phyloP scores from a whole-genome alignment of 2,329 filamentous ascomycete genomes.

The Penicillium palitans region DNA sequence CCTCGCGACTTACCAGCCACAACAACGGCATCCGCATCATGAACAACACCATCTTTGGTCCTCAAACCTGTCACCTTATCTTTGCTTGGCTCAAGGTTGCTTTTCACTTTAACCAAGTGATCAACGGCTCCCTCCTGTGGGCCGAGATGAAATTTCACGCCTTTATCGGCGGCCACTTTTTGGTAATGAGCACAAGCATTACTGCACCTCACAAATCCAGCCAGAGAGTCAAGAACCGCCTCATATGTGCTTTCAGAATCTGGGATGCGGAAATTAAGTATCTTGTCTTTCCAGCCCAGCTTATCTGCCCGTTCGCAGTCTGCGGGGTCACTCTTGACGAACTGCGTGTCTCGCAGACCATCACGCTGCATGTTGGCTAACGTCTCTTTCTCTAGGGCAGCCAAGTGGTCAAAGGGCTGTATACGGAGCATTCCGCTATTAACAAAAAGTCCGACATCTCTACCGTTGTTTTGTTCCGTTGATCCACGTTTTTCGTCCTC shows the following conservation, averaged over 20 bases:
- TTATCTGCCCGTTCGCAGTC: conserved; percentile 15
- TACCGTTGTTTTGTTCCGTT: conserved; percentile 5
- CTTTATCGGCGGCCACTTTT: conserved; percentile 22
- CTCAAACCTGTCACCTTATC: conserved; percentile 21
- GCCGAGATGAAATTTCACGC: conserved; percentile 31
- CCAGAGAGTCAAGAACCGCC: conserved; percentile 16
- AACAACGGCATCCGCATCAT: conserved; percentile 24
- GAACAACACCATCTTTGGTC: conserved; percentile 21
- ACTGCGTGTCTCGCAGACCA: conserved; percentile 18
- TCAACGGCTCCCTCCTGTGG: conserved; percentile 25
- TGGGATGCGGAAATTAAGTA: conserved; percentile 18
- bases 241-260: conserved; percentile 11
- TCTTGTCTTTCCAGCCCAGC: conserved; percentile 18
- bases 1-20: conserved; percentile 27
- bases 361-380: conserved; percentile 21
- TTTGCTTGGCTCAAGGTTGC: neutral
- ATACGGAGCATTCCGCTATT: conserved; percentile 22
- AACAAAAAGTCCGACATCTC: conserved; percentile 16
- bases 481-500: conserved; percentile 17
- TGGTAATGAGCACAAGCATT: conserved; percentile 20
- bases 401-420: conserved; percentile 16
- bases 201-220: conserved; percentile 19
- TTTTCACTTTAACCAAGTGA: conserved; percentile 22
- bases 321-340: conserved; percentile 16
- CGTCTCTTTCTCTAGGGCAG: conserved; percentile 17